phyloP scores from a whole-genome alignment of 2,329 filamentous ascomycete species.

The Fusarium pseudoanthophilum region DNA sequence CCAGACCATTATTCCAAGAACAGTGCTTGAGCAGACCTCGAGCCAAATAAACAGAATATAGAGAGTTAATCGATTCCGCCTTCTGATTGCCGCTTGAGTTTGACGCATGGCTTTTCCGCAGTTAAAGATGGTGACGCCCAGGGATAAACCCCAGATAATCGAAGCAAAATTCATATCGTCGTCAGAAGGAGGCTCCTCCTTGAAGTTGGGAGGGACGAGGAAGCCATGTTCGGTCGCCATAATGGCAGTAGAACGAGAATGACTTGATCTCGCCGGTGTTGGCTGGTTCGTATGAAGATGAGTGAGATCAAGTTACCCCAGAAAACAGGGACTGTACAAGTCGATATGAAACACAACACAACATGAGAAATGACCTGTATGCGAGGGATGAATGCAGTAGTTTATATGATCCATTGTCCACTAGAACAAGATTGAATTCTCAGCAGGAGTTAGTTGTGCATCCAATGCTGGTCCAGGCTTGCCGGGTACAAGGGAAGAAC shows the following conservation, averaged over 20 bases:
- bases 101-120: constrained; percentile 36
- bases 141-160: constrained; percentile 39
- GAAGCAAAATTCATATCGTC: constrained; percentile 41
- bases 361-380: background rate
- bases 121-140: constrained; percentile 40
- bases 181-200: constrained; percentile 13
- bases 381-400: constrained; percentile 7
- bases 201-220: constrained; percentile 35
- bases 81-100: constrained; percentile 20
- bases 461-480: constrained; percentile 22
- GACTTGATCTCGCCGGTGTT: background rate
- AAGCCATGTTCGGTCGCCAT: constrained; percentile 33
- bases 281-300: background rate
- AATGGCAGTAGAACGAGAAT: background rate
- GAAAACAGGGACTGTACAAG: background rate
- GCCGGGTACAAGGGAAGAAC: constrained; percentile 19
- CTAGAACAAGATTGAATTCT: background rate
- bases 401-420: constrained; percentile 4
- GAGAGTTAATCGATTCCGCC: constrained; percentile 32
- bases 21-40: constrained; percentile 35
- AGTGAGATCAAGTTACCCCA: background rate
- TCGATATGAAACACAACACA: background rate
- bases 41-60: constrained; percentile 37
- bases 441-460: background rate
- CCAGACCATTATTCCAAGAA: constrained; percentile 39